phyloP scores from a whole-genome alignment of 371 early-diverging fungal species.

The Aphelidium insulamus region DNA sequence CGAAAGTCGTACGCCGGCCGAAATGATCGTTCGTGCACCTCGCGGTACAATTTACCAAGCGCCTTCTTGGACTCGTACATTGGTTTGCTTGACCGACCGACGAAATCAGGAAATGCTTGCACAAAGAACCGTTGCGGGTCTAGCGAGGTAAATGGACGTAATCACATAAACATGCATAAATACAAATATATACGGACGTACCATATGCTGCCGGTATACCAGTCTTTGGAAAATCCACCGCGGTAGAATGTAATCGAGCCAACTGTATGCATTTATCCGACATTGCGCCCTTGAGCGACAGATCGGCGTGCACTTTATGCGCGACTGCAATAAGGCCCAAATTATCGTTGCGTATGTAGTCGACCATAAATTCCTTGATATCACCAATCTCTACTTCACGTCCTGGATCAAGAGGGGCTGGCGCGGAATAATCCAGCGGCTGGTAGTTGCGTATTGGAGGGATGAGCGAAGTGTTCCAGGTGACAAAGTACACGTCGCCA shows the following conservation, averaged over 20 bases:
- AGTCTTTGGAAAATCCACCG: conserved; percentile 46
- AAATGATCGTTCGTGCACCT: conserved; percentile 9
- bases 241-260: conserved; percentile 38
- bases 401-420: conserved; percentile 10
- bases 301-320: conserved; percentile 44
- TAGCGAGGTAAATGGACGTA: conserved; percentile 23
- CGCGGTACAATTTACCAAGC: conserved; percentile 34
- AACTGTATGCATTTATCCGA: conserved; percentile 27
- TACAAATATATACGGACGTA: background rate
- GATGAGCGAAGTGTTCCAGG: conserved; percentile 43
- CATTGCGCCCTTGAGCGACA: conserved; percentile 15
- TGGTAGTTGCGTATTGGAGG: conserved; percentile 12
- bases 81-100: conserved; percentile 36
- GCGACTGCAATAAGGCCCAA: conserved; percentile 55
- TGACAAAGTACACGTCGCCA: conserved; percentile 49
- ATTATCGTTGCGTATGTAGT: conserved; percentile 42
- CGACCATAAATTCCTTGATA: conserved; percentile 43
- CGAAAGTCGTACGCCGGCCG: conserved; percentile 3
- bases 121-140: conserved; percentile 17
- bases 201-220: conserved; percentile 20
- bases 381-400: conserved; percentile 23
- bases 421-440: conserved; percentile 36
- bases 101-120: conserved; percentile 65
- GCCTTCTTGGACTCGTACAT: conserved; percentile 31
- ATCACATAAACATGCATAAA: background rate